Evolutionary conservation across 352 stramenopile genomes (phyloP).

Genomic region (Phytophthora litchii): DNA sequence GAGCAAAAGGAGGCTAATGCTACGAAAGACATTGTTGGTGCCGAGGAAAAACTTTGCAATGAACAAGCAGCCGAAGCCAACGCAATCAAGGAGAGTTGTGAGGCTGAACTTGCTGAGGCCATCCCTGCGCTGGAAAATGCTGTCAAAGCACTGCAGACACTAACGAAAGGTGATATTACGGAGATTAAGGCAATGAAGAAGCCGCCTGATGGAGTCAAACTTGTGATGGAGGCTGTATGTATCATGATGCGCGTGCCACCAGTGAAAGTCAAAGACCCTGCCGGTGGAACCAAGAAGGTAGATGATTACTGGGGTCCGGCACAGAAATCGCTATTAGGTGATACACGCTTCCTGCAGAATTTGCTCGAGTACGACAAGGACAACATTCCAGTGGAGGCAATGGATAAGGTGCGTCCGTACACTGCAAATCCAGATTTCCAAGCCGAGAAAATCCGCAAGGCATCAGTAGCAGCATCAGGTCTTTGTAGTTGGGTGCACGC

Average conservation of each 20-base stretch:
- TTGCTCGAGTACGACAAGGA: conserved; percentile 97
- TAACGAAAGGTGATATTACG: conserved; percentile 95
- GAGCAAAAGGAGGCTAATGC: conserved; percentile 91
- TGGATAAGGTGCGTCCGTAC: conserved; percentile 91
- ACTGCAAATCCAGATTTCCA: conserved; percentile 91
- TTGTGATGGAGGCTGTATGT: conserved; percentile 95
- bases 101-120: conserved; percentile 92
- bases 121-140: conserved; percentile 93
- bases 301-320: conserved; percentile 95
- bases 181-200: conserved; percentile 98
- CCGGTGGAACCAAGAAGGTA: conserved; percentile 91
- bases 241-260: conserved; percentile 95
- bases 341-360: conserved; percentile 93
- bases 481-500: conserved; percentile 96
- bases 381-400: conserved; percentile 91
- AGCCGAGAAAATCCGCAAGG: conserved; percentile 94
- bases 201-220: conserved; percentile 93
- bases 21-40: conserved; percentile 83
- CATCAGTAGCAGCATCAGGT: conserved; percentile 92
- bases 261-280: conserved; percentile 93
- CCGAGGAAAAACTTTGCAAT: conserved; percentile 88
- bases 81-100: conserved; percentile 90
- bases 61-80: conserved; percentile 89
- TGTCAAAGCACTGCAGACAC: conserved; percentile 91
- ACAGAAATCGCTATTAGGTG: conserved; percentile 92